These are phyloP conservation scores for Pueraria montana DNA, from an alignment of 306 rosid genomes.

Conservation along the genomic window DNA sequence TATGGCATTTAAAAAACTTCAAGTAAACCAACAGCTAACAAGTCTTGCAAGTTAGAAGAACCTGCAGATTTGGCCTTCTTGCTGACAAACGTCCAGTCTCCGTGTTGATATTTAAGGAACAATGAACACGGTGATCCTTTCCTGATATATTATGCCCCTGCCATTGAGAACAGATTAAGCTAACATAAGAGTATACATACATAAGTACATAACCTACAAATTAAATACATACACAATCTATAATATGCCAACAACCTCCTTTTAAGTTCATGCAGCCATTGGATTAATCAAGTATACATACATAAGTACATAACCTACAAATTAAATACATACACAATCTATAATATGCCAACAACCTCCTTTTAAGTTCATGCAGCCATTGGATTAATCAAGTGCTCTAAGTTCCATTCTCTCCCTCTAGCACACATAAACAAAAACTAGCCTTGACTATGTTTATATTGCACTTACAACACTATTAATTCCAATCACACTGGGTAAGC, in stretches of 20 bases:
- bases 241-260: neutral
- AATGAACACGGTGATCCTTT: constrained; percentile 84
- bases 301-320: constrained; percentile 8
- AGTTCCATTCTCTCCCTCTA: constrained; percentile 12
- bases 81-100: constrained; percentile 99
- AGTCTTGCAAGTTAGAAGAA: constrained; percentile 44
- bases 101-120: constrained; percentile 89
- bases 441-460: constrained; percentile 17
- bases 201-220: constrained; percentile 5
- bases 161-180: constrained; percentile 44
- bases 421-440: constrained; percentile 27
- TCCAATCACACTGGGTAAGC: constrained; percentile 32
- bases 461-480: constrained; percentile 4
- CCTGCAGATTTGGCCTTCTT: constrained; percentile 97
- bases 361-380: constrained; percentile 14
- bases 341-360: neutral
- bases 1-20: neutral
- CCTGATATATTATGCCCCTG: constrained; percentile 91
- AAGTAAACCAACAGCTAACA: constrained; percentile 32
- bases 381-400: constrained; percentile 27
- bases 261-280: constrained; percentile 16
- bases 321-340: neutral
- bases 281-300: constrained; percentile 12
- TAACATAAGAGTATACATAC: constrained; percentile 14
- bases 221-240: neutral